Base-by-base conservation (phyloP, 2,329 filamentous ascomycete genomes). In the Hysterium pulicare region DNA sequence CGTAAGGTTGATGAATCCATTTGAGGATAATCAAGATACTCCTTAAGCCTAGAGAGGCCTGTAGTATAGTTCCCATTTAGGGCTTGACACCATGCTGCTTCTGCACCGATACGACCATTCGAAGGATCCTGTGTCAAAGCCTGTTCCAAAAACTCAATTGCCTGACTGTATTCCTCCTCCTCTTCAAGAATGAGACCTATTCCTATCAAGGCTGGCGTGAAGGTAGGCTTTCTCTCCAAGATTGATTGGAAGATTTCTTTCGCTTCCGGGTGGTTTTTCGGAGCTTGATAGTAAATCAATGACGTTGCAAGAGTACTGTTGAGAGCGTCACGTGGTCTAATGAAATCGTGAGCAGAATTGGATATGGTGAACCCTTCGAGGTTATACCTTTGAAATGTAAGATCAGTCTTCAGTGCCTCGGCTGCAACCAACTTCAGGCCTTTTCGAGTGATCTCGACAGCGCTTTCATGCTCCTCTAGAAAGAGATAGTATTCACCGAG, bases 141-240 rank as follows among this genome's bases (percentile, higher is more conserved):
- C 49, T 87, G 80, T 30, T 77, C 78, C 10, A 98, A 71, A 57
- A 95, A 96, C 21, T 85, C 79, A 30, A 90, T 82, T 0, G 94
- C 93, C 56, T 88, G 78, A 35, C 79, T 75, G 56, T 87, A 96
- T 49, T 97, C 86, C 57, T 95, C 86, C 51, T 95, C 90, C 55
- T 97, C 93, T 65, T 96, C 90, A 35, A 90, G 84, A 31, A 98
- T 91, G 19, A 97, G 70, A 1, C 93, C 94, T 24, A 96, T 82
- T 1, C 93, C 93, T 34, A 97, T 87, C 47, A 98, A 73, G 2
- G 90, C 90, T 22, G 82, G 72, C 0, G 90, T 94, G 1, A 86
- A 90, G 2, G 79, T 81, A 2, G 83, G 77, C 43, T 94, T 89
- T 20, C 86, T 80, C 36, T 80, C 73, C 1, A 98, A 75, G 4